Evolutionary conservation across 2,329 filamentous ascomycete genomes (phyloP).

Genomic region (Fusarium fujikuroi): DNA sequence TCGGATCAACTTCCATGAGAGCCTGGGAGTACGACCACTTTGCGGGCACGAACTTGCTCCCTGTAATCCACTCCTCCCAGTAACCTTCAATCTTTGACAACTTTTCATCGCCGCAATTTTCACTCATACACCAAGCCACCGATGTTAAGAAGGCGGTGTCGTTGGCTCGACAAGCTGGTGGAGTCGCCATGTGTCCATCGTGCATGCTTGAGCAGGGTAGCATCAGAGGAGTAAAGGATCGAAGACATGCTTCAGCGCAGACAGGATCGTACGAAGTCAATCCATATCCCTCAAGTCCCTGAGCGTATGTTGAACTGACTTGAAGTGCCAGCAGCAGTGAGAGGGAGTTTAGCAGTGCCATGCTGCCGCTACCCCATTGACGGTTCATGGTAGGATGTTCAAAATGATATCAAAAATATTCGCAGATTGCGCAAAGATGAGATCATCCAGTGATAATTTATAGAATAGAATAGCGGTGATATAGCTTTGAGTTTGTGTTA

Average conservation of each 20-base stretch:
- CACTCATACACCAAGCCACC: slow-evolving; percentile 1
- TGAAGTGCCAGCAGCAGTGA: background rate
- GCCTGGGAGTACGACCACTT: slow-evolving; percentile 12
- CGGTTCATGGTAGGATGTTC: background rate
- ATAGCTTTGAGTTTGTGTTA: background rate
- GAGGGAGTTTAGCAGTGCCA: background rate
- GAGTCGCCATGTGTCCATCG: background rate
- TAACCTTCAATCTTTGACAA: slow-evolving; percentile 4
- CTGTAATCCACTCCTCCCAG: slow-evolving; percentile 11
- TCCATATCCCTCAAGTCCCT: background rate
- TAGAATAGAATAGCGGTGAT: background rate
- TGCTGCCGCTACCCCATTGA: background rate
- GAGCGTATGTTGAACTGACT: background rate
- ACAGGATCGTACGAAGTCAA: slow-evolving; percentile 5
- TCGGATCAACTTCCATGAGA: background rate
- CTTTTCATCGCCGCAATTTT: background rate
- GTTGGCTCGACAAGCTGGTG: slow-evolving; percentile 6
- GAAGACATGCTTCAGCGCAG: slow-evolving; percentile 16
- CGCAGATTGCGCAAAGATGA: background rate
- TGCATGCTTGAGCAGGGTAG: slow-evolving; percentile 2
- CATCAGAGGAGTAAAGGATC: background rate
- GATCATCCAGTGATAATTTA: background rate
- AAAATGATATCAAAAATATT: background rate
- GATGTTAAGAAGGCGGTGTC: slow-evolving; percentile 3
- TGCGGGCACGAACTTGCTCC: background rate